These are phyloP conservation scores for Ramaria sp. DNA, from an alignment of 768 basidiomycete genomes.

Conservation along the genomic window DNA sequence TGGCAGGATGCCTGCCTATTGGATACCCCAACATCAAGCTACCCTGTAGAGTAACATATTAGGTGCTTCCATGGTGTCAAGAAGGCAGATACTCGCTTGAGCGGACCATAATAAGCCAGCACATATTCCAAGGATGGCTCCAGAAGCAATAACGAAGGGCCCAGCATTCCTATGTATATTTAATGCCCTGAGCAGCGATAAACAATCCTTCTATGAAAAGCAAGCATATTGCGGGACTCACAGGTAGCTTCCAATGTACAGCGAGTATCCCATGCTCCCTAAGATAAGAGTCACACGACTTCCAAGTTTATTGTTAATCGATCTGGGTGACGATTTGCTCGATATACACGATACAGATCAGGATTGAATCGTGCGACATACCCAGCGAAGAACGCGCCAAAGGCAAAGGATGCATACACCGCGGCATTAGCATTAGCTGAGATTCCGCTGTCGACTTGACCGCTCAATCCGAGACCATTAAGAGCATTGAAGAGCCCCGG, in stretches of 20 bases:
- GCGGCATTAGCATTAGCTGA: slow-evolving; percentile 59
- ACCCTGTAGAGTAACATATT: neutral
- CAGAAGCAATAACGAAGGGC: slow-evolving; percentile 58
- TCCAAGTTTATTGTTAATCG: slow-evolving; percentile 76
- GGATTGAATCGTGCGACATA: too few relatives aligned
- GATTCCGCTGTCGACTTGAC: slow-evolving; percentile 55
- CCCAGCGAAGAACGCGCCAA: slow-evolving; percentile 62
- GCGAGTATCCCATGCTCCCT: slow-evolving; percentile 64
- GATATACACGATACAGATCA: neutral
- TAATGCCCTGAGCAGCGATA: slow-evolving; percentile 33
- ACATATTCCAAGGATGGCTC: slow-evolving; percentile 63
- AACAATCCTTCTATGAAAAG: neutral
- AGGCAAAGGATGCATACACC: slow-evolving; percentile 54
- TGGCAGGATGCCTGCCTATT: slow-evolving; percentile 24
- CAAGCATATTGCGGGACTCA: slow-evolving; percentile 23
- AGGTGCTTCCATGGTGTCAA: neutral
- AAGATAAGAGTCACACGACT: slow-evolving; percentile 59
- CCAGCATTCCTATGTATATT: slow-evolving; percentile 57
- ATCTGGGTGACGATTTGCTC: slow-evolving; percentile 27
- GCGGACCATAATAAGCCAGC: slow-evolving; percentile 72
- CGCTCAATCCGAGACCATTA: slow-evolving; percentile 71
- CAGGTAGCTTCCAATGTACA: slow-evolving; percentile 70
- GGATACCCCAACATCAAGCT: slow-evolving; percentile 71
- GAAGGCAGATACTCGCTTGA: slow-evolving; percentile 43
- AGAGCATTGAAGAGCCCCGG: slow-evolving; percentile 71